Base-by-base conservation (phyloP, 2,329 filamentous ascomycete species). In the Beauveria bassiana region DNA sequence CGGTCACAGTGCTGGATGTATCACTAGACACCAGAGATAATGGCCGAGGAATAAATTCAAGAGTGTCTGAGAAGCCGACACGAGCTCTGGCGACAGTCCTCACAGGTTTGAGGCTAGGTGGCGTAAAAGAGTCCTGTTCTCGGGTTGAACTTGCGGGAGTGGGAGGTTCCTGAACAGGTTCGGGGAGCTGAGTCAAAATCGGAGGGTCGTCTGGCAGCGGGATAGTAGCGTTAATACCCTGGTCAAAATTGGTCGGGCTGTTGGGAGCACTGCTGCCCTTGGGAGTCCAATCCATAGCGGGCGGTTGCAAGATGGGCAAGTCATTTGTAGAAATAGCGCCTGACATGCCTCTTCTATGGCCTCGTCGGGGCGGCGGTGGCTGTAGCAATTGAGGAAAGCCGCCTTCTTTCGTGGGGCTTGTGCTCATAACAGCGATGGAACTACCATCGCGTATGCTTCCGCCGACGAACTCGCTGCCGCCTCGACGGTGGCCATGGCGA, bases 401-500 rank as follows among this genome's bases (percentile, higher is more conserved):
- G 63, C 79, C 78, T 28, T 85, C 81, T 66, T 87, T 90, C 12
- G 86, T 88, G 31, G 88, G 87, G 68, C 87, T 91, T 14, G 84
- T 83, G 72, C 85, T 89, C 75, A 90, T 79, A 8, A 85, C 75
- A 10, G 82, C 81, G 55, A 86, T 84, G 0, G 81, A 78, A 53
- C 81, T 83, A 14, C 83, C 76, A 74, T 80, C 73, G 67, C 85
- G 78, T 66, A 82, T 75, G 67, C 88, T 88, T 8, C 89, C 90
- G 43, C 91, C 91, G 52, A 96, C 89, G 69, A 96, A 92, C 71
- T 96, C 92, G 71, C 92, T 96, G 31, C 86, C 89, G 59, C 89
- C 89, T 68, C 93, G 84, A 68, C 87, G 83, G 72, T 96, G 93
- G 34, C 88, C 86, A 70, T 92, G 89, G 24, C 87, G 86, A 38